phyloP scores from a whole-genome alignment of 1,139 yeast genomes.

The Sugiyamaella neomexicana region DNA sequence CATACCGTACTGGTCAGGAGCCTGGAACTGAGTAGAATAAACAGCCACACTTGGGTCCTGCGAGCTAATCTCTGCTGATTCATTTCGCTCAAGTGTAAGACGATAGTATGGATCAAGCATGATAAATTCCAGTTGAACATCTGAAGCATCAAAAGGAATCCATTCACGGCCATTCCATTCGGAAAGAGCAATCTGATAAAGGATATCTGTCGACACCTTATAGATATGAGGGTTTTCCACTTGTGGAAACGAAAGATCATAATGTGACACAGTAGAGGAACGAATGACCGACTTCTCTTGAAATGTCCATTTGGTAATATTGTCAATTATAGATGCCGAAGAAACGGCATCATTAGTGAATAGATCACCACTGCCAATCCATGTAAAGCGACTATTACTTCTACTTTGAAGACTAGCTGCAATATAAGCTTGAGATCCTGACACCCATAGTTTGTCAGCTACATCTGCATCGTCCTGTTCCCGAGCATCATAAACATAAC shows the following conservation, averaged over 20 bases:
- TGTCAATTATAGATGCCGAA: slow-evolving; percentile 29
- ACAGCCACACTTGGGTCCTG: slow-evolving; percentile 39
- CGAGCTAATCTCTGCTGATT: slow-evolving; percentile 21
- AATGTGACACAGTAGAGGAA: slow-evolving; percentile 52
- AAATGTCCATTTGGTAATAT: slow-evolving; percentile 70
- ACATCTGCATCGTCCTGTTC: slow-evolving; percentile 44
- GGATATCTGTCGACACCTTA: slow-evolving; percentile 60
- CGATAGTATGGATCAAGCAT: slow-evolving; percentile 97
- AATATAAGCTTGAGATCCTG: slow-evolving; percentile 76
- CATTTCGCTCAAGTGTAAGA: slow-evolving; percentile 45
- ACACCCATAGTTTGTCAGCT: slow-evolving; percentile 59
- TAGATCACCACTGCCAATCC: slow-evolving; percentile 72
- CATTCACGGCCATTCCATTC: slow-evolving; percentile 64
- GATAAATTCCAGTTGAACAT: slow-evolving; percentile 76
- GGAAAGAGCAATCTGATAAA: slow-evolving; percentile 58
- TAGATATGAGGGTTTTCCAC: slow-evolving; percentile 46
- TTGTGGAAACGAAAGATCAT: slow-evolving; percentile 28
- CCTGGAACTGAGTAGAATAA: slow-evolving; percentile 58
- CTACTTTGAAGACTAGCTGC: slow-evolving; percentile 82
- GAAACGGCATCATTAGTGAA: slow-evolving; percentile 39
- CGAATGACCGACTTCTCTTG: slow-evolving; percentile 66
- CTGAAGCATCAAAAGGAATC: slow-evolving; percentile 62
- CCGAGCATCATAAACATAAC: slow-evolving; percentile 54
- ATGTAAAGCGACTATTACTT: slow-evolving; percentile 72
- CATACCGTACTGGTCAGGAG: slow-evolving; percentile 97